Evolutionary conservation across 140 eudicot species (phyloP).

Genomic region (Cichorium intybus): DNA sequence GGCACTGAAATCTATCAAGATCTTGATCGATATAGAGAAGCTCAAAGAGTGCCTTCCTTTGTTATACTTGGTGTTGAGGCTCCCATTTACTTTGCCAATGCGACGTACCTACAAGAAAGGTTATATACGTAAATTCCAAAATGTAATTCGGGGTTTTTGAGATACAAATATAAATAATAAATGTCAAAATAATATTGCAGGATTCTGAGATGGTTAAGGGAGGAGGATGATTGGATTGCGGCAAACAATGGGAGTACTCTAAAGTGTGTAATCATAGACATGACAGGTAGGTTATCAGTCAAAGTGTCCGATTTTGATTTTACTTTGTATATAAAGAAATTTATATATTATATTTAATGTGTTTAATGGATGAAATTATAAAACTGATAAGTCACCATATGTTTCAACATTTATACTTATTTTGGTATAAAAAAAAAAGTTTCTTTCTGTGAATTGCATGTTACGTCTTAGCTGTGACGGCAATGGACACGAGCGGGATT

Average conservation of each 20-base stretch:
- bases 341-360: no score
- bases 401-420: not conserved
- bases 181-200: slow-evolving; percentile 13
- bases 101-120: slow-evolving; percentile 34
- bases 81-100: slow-evolving; percentile 32
- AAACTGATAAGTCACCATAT: no score
- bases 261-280: slow-evolving; percentile 53
- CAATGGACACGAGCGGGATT: slow-evolving; percentile 74
- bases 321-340: no score
- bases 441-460: slow-evolving; percentile 1
- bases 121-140: not conserved
- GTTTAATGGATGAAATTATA: not conserved
- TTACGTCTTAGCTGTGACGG: slow-evolving; percentile 46
- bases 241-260: slow-evolving; percentile 12
- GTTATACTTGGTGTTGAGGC: slow-evolving; percentile 24
- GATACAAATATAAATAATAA: not conserved
- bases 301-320: not conserved
- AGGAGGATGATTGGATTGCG: slow-evolving; percentile 62
- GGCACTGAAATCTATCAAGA: slow-evolving; percentile 24
- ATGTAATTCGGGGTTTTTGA: not conserved
- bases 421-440: not conserved
- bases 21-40: slow-evolving; percentile 13
- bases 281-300: slow-evolving; percentile 48
- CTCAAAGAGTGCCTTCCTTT: slow-evolving; percentile 22
- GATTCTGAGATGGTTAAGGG: slow-evolving; percentile 66